These are phyloP conservation scores for Ophiobolus disseminans DNA, from an alignment of 2,329 filamentous ascomycete genomes.

Conservation along the genomic window DNA sequence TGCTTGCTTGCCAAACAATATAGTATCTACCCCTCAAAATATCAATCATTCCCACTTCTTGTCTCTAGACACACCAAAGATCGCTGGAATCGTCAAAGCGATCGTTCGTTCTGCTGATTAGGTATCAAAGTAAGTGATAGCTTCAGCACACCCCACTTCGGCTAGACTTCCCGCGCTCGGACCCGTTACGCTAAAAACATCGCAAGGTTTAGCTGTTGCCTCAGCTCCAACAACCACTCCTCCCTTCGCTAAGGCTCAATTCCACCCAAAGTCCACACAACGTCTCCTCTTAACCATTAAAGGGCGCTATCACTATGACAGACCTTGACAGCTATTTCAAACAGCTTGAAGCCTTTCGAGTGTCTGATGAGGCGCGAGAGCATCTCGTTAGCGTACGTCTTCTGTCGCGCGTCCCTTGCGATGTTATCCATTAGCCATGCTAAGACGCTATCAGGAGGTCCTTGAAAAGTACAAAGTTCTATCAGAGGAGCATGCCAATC, in stretches of 20 bases:
- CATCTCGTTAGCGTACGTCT: conserved; percentile 39
- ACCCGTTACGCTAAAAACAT: neutral
- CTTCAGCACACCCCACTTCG: neutral
- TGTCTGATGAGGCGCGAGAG: conserved; percentile 47
- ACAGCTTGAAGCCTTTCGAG: conserved; percentile 43
- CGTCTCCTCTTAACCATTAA: neutral
- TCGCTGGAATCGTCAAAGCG: no score
- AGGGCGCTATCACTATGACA: conserved; percentile 12
- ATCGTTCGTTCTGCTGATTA: neutral
- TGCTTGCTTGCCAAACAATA: neutral
- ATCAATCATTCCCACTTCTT: neutral
- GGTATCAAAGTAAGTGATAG: neutral
- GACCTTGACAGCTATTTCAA: conserved; percentile 32
- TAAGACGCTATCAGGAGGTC: conserved; percentile 37
- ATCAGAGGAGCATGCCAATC: conserved; percentile 30
- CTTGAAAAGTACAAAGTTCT: conserved; percentile 36
- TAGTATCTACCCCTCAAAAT: neutral
- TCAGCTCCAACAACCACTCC: conserved; percentile 9
- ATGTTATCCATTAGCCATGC: conserved; percentile 15
- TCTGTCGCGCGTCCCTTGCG: conserved; percentile 9
- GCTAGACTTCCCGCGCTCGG: conserved; percentile 4
- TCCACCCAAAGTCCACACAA: neutral
- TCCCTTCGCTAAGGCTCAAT: neutral
- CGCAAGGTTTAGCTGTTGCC: conserved; percentile 9
- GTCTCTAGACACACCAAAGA: no score